Evolutionary conservation across 1,284 basidiomycete genomes (phyloP).

Genomic region (Heterobasidion occidentale): DNA sequence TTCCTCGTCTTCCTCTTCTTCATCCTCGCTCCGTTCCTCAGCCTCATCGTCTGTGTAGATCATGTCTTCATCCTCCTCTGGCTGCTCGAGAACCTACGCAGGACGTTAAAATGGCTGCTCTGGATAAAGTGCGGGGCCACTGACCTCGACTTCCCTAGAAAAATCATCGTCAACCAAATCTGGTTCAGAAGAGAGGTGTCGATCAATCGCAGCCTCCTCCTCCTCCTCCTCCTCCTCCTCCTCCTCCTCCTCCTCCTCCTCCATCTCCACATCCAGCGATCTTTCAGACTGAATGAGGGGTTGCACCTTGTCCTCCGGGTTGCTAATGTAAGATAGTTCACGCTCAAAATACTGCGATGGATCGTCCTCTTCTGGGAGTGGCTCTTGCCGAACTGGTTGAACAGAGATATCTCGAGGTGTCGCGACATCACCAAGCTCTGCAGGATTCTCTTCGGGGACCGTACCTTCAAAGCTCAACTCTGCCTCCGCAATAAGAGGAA

Average conservation of each 20-base stretch:
- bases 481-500: background rate
- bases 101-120: background rate
- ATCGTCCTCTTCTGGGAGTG: no score
- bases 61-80: slow-evolving; percentile 1
- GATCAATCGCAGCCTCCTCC: slow-evolving; percentile 20
- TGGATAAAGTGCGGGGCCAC: no score
- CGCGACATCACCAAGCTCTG: background rate
- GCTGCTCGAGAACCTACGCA: slow-evolving; percentile 2
- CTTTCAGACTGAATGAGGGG: slow-evolving; percentile 8
- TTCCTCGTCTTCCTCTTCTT: slow-evolving; percentile 29
- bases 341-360: no score
- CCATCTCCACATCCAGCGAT: background rate
- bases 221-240: no score
- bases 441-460: background rate
- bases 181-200: slow-evolving; percentile 26
- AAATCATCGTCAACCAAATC: no score
- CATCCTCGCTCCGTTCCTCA: slow-evolving; percentile 5
- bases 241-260: background rate
- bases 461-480: background rate
- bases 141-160: no score
- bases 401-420: background rate
- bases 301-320: background rate
- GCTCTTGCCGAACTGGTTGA: no score
- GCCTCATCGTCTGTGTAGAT: slow-evolving; percentile 6
- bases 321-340: no score